Evolutionary conservation across 352 stramenopile species (phyloP).

Genomic region (Peronospora farinosa): DNA sequence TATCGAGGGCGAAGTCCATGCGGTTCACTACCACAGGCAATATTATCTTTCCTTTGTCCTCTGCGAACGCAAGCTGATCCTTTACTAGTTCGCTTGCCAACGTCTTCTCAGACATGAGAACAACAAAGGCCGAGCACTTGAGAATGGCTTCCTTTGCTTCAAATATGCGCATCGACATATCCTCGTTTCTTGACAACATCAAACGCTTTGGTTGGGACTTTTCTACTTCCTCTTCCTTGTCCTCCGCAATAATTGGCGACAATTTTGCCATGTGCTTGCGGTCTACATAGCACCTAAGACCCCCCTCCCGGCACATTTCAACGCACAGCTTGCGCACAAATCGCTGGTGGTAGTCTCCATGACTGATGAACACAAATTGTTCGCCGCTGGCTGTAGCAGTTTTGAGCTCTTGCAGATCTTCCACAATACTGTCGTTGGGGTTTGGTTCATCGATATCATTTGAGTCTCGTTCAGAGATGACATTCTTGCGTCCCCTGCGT

Average conservation of each 20-base stretch:
- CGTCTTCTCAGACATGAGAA: constrained; percentile 73
- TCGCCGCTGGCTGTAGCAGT: constrained; percentile 47
- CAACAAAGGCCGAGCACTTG: constrained; percentile 68
- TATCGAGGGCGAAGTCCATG: constrained; percentile 58
- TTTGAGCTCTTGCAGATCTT: constrained; percentile 49
- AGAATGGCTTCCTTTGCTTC: constrained; percentile 79
- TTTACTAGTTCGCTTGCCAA: constrained; percentile 63
- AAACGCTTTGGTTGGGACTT: constrained; percentile 7
- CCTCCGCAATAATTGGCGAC: constrained; percentile 22
- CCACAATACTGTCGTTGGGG: constrained; percentile 51
- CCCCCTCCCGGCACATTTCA: constrained; percentile 58
- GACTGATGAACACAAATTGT: constrained; percentile 82
- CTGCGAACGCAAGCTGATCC: constrained; percentile 74
- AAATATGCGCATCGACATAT: constrained; percentile 68
- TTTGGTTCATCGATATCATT: constrained; percentile 14
- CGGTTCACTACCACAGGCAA: constrained; percentile 64
- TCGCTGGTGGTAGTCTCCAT: constrained; percentile 62
- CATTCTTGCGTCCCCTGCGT: constrained; percentile 12
- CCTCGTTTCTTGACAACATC: constrained; percentile 29
- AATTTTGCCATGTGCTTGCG: constrained; percentile 33
- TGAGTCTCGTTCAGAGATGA: constrained; percentile 16
- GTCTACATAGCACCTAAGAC: constrained; percentile 66
- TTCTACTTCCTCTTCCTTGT: constrained; percentile 22
- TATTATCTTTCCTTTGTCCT: constrained; percentile 83
- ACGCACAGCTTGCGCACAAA: constrained; percentile 70